phyloP scores from a whole-genome alignment of 306 rosid species.

The Gastrolobium villosum region DNA sequence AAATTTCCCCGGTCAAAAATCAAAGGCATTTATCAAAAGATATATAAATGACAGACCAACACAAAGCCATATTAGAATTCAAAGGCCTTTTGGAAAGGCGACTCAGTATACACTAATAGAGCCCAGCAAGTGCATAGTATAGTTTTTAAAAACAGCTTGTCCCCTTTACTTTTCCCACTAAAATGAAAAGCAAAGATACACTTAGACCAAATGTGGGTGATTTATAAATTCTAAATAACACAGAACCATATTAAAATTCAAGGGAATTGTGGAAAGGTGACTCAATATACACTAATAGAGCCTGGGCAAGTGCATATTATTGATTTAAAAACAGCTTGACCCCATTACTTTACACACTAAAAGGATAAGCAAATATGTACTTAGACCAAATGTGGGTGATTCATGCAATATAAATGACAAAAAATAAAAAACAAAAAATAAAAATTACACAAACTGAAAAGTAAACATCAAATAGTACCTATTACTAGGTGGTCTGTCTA shows the following conservation, averaged over 20 bases:
- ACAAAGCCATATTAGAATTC: neutral
- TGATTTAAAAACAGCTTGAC: too few relatives aligned
- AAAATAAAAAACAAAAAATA: too few relatives aligned
- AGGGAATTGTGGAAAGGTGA: too few relatives aligned
- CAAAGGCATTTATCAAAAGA: neutral
- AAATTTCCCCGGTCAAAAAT: neutral
- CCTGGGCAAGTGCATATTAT: too few relatives aligned
- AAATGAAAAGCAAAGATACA: neutral
- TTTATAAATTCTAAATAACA: too few relatives aligned
- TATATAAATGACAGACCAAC: neutral
- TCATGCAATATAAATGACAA: neutral
- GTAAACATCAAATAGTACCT: neutral
- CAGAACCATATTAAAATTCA: too few relatives aligned
- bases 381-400: neutral
- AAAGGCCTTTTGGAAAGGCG: neutral
- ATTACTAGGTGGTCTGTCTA: neutral
- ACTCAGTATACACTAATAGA: neutral
- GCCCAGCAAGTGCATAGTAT: neutral
- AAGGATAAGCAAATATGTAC: too few relatives aligned
- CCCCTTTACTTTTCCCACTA: neutral
- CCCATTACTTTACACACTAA: too few relatives aligned
- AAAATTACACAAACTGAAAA: neutral
- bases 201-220: neutral
- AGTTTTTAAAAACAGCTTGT: neutral
- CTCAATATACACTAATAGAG: too few relatives aligned